Percentiles rank a stretch among this genome's conserved stretches.
These are phyloP conservation scores for Meripilus lineatus DNA, from an alignment of 1,284 basidiomycete species.

Conservation along the genomic window DNA sequence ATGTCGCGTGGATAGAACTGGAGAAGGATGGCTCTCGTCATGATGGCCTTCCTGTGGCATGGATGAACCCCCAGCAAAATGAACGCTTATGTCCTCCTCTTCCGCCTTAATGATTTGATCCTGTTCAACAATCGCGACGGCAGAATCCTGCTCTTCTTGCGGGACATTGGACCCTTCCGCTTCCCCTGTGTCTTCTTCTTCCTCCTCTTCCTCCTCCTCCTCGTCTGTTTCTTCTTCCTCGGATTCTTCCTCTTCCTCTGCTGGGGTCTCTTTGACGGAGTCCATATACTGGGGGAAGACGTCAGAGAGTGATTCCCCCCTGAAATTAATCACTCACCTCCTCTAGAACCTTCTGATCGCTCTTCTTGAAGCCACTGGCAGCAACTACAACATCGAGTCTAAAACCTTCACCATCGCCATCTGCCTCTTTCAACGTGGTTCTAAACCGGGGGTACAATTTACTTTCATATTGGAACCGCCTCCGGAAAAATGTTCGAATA, in stretches of 20 bases:
- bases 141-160: too few species aligned
- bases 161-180: too few species aligned
- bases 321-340: constrained; percentile 67
- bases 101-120: too few species aligned
- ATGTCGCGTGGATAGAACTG: constrained; percentile 11
- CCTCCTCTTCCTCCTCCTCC: constrained; percentile 29
- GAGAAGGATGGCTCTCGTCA: constrained; percentile 12
- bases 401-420: constrained; percentile 46
- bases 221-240: constrained; percentile 32
- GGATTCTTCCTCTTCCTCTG: constrained; percentile 21
- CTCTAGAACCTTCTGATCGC: constrained; percentile 78
- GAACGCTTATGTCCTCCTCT: too few species aligned
- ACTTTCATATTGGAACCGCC: constrained; percentile 92
- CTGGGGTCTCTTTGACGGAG: constrained; percentile 39
- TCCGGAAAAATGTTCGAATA: constrained; percentile 89
- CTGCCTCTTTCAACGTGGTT: constrained; percentile 49
- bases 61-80: too few species aligned
- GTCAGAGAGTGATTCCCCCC: constrained; percentile 9
- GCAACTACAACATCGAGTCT: constrained; percentile 85
- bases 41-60: constrained; percentile 2
- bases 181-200: constrained; percentile 27
- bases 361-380: constrained; percentile 86
- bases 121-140: too few species aligned
- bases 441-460: constrained; percentile 80
- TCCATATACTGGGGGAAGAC: constrained; percentile 55